Evolutionary conservation across 495 filamentous ascomycete species (phyloP).

Genomic region (Talaromyces proteolyticus): DNA sequence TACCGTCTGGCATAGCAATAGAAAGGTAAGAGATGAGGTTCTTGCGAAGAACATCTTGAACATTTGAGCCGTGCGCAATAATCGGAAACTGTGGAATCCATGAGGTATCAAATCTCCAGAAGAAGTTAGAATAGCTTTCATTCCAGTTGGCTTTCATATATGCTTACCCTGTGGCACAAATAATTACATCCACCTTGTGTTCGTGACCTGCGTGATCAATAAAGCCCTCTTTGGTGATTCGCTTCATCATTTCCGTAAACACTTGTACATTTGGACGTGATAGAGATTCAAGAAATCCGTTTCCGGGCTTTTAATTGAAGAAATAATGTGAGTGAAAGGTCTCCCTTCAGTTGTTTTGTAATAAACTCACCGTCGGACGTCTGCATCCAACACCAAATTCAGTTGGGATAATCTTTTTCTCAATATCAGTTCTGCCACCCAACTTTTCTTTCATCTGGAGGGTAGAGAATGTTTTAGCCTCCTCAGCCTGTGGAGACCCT

Average conservation of each 20-base stretch:
- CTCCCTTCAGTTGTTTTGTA: too few relatives aligned
- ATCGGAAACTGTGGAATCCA: conserved; percentile 27
- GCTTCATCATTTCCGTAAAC: neutral
- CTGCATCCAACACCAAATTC: conserved; percentile 35
- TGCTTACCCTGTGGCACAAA: conserved; percentile 29
- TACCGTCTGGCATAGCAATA: too few relatives aligned
- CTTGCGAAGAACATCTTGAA: conserved; percentile 11
- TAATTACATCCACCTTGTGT: conserved; percentile 7
- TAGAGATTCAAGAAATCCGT: conserved; percentile 4
- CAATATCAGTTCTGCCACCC: conserved; percentile 36
- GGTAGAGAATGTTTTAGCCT: conserved; percentile 1
- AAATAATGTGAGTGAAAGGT: too few relatives aligned
- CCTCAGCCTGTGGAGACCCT: neutral
- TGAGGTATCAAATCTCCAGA: conserved; percentile 30
- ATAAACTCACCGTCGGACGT: conserved; percentile 29
- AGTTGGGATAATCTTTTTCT: conserved; percentile 36
- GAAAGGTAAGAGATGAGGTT: too few relatives aligned
- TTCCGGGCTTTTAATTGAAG: too few relatives aligned
- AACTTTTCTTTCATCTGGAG: conserved; percentile 28
- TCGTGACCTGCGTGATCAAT: conserved; percentile 22
- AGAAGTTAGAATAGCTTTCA: too few relatives aligned
- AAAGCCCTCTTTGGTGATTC: conserved; percentile 22
- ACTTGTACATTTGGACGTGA: neutral
- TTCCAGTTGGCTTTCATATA: too few relatives aligned
- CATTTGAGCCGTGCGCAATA: conserved; percentile 18